A percentile compares a stretch with the other conserved stretches of the same genome.
phyloP scores from a whole-genome alignment of 2,329 filamentous ascomycete genomes.

The Botryotinia convoluta region DNA sequence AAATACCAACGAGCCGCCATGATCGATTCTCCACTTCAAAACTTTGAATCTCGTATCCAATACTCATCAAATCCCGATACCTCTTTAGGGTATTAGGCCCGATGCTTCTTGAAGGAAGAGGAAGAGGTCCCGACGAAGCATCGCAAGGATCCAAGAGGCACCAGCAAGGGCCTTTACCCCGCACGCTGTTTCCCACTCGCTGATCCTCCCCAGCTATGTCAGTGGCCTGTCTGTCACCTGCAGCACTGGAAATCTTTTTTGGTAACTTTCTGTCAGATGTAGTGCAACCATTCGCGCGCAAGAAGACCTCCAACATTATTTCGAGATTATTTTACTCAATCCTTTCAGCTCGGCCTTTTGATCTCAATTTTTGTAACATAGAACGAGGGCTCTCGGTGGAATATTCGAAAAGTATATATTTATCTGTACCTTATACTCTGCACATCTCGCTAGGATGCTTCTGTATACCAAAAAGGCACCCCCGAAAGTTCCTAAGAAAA shows the following conservation, averaged over 20 bases:
- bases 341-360: not conserved
- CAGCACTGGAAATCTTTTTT: constrained; percentile 7
- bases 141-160: not conserved
- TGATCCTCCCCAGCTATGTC: constrained; percentile 4
- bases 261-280: not conserved
- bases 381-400: not conserved
- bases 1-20: not conserved
- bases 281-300: constrained; percentile 16
- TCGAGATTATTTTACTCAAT: not conserved
- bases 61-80: not conserved
- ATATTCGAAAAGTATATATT: not conserved
- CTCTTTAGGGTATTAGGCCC: not conserved
- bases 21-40: not conserved
- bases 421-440: not conserved
- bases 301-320: not conserved
- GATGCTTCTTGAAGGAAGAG: not conserved
- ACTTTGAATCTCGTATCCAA: constrained; percentile 1
- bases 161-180: constrained; percentile 10
- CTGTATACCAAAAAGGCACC: constrained; percentile 56
- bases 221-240: not conserved
- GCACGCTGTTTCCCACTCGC: not conserved
- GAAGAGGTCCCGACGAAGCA: not conserved
- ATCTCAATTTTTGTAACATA: not conserved
- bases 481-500: constrained; percentile 57
- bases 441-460: constrained; percentile 45